Base-by-base conservation (phyloP, 441 rosid genomes). In the Raphanus hybrid region DNA sequence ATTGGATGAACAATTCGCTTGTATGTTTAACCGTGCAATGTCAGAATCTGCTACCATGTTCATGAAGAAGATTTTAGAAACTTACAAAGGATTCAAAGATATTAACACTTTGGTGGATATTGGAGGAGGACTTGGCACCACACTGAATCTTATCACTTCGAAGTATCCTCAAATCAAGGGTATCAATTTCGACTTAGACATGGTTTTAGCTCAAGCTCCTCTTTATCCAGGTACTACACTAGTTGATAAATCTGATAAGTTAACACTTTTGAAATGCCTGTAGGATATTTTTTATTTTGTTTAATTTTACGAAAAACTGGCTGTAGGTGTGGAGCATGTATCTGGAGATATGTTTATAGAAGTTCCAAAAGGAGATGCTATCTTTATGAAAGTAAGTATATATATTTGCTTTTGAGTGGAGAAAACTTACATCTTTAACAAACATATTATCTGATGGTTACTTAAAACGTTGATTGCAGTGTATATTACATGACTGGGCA, bases 361-460 rank as follows among this genome's bases (percentile, higher is more conserved):
- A 54, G 60, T 54, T 54, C 60, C 69, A 23, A 23, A 23, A 23
- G 26, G 26, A 23, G 26, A 23, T 23, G 26, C 26, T 23, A 23
- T 23, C 26, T 78, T 81, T 75, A 70, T 82, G 71, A 81, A 81
- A 83, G 86, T 84, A 37, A 67, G 62, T 39, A 39, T 8, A 39
- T 8, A 8, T 8, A 39, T 39, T 8, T 39, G 45, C 45, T 8
- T 9, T 1, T 8, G 11, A 39, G 9, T 39, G 12, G 26, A 23
- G 26, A 23, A 23, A 23, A 39, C 11, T 23, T 50, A 5, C 57
- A 50, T 50, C 37, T 14, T 50, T 54, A 54, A 54, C 58, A 6
- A 54, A 15, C 3, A 54, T 54, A 54, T 54, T 6, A 5, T 48
- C 14, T 50, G 18, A 50, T 50, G 18, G 18, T n/a, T 50, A 14